Percentiles rank a stretch among this genome's conserved stretches.
These are phyloP conservation scores for Obba rivulosa DNA, from an alignment of 768 basidiomycete species.

Conservation along the genomic window DNA sequence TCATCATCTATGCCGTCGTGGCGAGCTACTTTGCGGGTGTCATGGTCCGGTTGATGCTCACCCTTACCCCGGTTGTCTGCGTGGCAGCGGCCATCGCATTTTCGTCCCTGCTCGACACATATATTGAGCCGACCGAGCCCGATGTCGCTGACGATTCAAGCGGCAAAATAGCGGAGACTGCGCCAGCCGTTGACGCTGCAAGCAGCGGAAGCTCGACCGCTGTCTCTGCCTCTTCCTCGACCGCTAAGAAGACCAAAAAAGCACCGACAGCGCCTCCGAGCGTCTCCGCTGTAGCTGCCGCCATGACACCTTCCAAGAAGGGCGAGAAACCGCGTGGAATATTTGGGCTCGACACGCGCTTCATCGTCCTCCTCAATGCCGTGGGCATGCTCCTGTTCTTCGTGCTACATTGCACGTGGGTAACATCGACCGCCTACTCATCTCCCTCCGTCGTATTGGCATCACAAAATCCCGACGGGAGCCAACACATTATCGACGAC, in stretches of 20 bases:
- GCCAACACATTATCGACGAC: slow-evolving; percentile 94
- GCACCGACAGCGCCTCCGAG: slow-evolving; percentile 28
- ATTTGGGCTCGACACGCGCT: slow-evolving; percentile 80
- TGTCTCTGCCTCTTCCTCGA: slow-evolving; percentile 11
- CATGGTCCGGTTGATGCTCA: slow-evolving; percentile 98
- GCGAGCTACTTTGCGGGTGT: slow-evolving; percentile 99
- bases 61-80: slow-evolving; percentile 95
- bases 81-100: slow-evolving; percentile 88
- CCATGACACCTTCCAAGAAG: slow-evolving; percentile 25
- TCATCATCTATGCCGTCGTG: slow-evolving; percentile 95
- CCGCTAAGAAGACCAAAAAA: slow-evolving; percentile 27
- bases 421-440: slow-evolving; percentile 91
- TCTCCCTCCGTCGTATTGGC: slow-evolving; percentile 96
- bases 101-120: slow-evolving; percentile 83
- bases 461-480: slow-evolving; percentile 73
- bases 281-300: slow-evolving; percentile 34
- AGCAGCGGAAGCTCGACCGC: slow-evolving; percentile 21
- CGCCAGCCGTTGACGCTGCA: slow-evolving; percentile 20
- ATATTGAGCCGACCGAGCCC: slow-evolving; percentile 81
- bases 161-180: slow-evolving; percentile 20
- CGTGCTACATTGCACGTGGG: slow-evolving; percentile 96
- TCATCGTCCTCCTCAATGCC: slow-evolving; percentile 69
- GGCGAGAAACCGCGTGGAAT: slow-evolving; percentile 49
- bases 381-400: slow-evolving; percentile 81
- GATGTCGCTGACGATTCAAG: slow-evolving; percentile 30